phyloP scores from a whole-genome alignment of 73 alveolate genomes.

The Diophrys appendiculata region DNA sequence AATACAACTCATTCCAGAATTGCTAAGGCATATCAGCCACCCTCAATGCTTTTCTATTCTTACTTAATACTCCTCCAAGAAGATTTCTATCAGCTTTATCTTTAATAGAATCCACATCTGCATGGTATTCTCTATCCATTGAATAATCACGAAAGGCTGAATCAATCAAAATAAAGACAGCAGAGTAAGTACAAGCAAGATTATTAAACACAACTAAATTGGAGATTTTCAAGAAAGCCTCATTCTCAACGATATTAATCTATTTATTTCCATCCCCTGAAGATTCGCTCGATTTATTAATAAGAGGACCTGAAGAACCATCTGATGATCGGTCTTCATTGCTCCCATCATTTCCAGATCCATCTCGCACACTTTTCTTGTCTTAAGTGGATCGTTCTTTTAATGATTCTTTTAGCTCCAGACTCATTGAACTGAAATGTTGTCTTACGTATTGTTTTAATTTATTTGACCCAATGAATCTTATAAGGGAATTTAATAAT shows the following conservation, averaged over 20 bases:
- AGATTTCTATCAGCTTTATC: background rate
- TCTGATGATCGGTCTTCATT: background rate
- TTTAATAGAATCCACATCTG: background rate
- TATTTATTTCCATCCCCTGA: too few relatives aligned
- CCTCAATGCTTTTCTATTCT: background rate
- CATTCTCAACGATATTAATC: background rate
- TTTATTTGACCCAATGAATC: background rate
- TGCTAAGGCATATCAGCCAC: background rate
- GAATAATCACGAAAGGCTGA: background rate
- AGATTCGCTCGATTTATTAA: too few relatives aligned
- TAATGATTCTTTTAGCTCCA: too few relatives aligned
- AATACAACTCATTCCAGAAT: background rate
- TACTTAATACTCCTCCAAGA: background rate
- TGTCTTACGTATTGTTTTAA: background rate
- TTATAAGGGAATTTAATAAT: background rate
- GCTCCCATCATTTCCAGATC: background rate
- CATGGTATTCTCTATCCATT: background rate
- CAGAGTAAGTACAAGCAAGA: slow-evolving; percentile 1
- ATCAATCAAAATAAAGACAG: background rate
- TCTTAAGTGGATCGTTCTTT: too few relatives aligned
- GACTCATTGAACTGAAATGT: too few relatives aligned
- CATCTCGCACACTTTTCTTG: too few relatives aligned
- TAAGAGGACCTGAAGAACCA: too few relatives aligned
- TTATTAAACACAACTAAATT: background rate
- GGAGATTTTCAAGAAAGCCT: background rate